These are phyloP conservation scores for Globisporangium parvum DNA, from an alignment of 352 stramenopile genomes.

Conservation along the genomic window DNA sequence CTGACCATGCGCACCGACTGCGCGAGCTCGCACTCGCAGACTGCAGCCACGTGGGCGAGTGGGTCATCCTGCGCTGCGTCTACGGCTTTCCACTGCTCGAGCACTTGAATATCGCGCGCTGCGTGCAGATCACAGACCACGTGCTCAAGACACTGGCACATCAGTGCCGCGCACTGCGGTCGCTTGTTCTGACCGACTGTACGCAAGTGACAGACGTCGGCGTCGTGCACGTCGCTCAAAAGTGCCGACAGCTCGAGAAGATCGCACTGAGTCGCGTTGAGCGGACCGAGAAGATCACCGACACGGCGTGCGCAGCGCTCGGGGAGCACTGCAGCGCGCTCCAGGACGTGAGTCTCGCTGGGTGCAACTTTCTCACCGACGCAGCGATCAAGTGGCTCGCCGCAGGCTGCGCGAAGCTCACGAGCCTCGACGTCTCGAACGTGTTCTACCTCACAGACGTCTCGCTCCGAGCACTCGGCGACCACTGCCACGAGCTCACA, in stretches of 20 bases:
- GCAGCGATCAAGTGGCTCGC: constrained; percentile 87
- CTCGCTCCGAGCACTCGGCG: constrained; percentile 42
- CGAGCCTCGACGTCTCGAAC: constrained; percentile 73
- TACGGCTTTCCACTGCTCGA: constrained; percentile 48
- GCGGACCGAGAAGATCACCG: constrained; percentile 78
- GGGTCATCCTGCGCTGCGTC: constrained; percentile 62
- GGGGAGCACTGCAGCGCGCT: constrained; percentile 52
- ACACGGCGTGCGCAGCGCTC: constrained; percentile 83
- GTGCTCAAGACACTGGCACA: constrained; percentile 78
- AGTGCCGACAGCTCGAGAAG: constrained; percentile 64
- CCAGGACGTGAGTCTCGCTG: constrained; percentile 59
- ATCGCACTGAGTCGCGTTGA: constrained; percentile 57
- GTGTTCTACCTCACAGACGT: constrained; percentile 85
- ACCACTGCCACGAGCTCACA: constrained; percentile 26
- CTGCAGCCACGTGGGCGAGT: constrained; percentile 54
- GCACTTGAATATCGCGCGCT: constrained; percentile 64
- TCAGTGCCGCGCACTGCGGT: constrained; percentile 58
- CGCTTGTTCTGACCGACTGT: constrained; percentile 76
- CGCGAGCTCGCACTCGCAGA: constrained; percentile 39
- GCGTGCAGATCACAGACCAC: constrained; percentile 76
- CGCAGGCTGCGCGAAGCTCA: constrained; percentile 65
- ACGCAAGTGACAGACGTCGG: constrained; percentile 78
- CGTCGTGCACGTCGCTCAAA: constrained; percentile 72
- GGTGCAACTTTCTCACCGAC: constrained; percentile 88
- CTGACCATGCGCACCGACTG: constrained; percentile 42